Evolutionary conservation across 1,139 yeast genomes (phyloP).

Genomic region (Sugiyamaella sp.): DNA sequence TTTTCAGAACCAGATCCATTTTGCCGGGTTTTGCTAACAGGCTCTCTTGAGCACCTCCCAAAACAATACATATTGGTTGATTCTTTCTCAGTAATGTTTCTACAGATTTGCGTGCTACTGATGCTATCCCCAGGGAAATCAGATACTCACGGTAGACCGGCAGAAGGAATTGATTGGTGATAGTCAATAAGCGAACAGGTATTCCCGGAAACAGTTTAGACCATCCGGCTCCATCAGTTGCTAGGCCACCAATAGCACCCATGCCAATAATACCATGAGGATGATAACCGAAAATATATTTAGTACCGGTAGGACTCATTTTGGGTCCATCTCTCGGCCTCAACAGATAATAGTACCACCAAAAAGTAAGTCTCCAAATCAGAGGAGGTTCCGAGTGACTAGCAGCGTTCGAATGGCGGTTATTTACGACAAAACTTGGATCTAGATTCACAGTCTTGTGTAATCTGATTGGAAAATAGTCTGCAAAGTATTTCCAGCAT

Average conservation of each 20-base stretch:
- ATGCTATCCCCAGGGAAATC: slow-evolving; percentile 77
- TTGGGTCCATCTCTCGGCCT: slow-evolving; percentile 20
- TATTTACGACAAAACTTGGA: slow-evolving; percentile 59
- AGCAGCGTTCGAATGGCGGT: slow-evolving; percentile 7
- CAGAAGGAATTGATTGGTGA: slow-evolving; percentile 80
- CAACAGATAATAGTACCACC: slow-evolving; percentile 34
- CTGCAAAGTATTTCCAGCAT: slow-evolving; percentile 75
- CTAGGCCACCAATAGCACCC: slow-evolving; percentile 88
- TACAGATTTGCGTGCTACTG: slow-evolving; percentile 80
- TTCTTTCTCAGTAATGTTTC: slow-evolving; percentile 58
- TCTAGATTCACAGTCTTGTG: slow-evolving; percentile 70
- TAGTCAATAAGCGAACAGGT: slow-evolving; percentile 73
- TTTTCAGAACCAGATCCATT: slow-evolving; percentile 68
- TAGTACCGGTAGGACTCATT: slow-evolving; percentile 39
- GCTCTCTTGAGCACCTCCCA: slow-evolving; percentile 96
- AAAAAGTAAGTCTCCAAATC: slow-evolving; percentile 32
- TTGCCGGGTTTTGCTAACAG: slow-evolving; percentile 65
- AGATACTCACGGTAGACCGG: slow-evolving; percentile 90
- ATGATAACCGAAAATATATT: slow-evolving; percentile 90
- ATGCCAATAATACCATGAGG: slow-evolving; percentile 96
- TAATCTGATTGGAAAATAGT: slow-evolving; percentile 79
- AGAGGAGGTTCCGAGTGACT: slow-evolving; percentile 21
- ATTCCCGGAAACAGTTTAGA: slow-evolving; percentile 78
- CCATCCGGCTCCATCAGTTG: slow-evolving; percentile 78
- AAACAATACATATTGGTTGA: slow-evolving; percentile 83